Base-by-base conservation (phyloP, 2,329 filamentous ascomycete genomes). In the Venturia oleaginea region DNA sequence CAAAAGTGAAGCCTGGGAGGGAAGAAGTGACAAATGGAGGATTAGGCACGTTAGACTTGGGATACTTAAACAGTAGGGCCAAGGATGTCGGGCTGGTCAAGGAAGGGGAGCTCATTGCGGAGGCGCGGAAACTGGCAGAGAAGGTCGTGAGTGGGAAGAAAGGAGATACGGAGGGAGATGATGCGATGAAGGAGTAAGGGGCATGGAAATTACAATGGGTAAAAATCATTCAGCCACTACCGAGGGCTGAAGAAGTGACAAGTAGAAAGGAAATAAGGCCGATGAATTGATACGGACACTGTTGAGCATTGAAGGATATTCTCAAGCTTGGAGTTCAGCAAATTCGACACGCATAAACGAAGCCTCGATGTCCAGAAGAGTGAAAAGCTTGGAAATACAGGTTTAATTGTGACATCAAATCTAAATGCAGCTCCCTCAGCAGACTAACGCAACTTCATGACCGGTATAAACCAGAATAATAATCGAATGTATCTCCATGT, bases 61-160 rank as follows among this genome's bases (percentile, higher is more conserved):
- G 92, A 38, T 93, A 90, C 85, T 76, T 97, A 70, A 97, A 97
- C 73, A 92, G 90, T 70, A 84, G 91, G 65, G 91, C 90, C 67
- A 88, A 90, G 67, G 88, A 88, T 67, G 89, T 95, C 27, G 90
- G 90, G 65, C 84, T 87, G 70, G 88, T 91, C 67, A 94, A 93
- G 81, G 91, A 95, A 72, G 84, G 84, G 1, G 91, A 97, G 76
- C 77, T 96, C 55, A 88, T 93, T 85, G 81, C 79, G 40, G 82
- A 83, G 68, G 82, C 84, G 48, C 83, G 80, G 69, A 76, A 75
- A 57, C 81, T 88, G 67, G 72, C 89, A 48, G 80, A 78, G 42
- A 63, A 60, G 51, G 27, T 62, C 22, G 59, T 59, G 24, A 13
- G 19, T 30, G 30, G 27, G 46, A 54, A 63, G 46, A 19, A 63